Evolutionary conservation across 345 rosid species (phyloP).

Genomic region (Eucalyptus grandis): DNA sequence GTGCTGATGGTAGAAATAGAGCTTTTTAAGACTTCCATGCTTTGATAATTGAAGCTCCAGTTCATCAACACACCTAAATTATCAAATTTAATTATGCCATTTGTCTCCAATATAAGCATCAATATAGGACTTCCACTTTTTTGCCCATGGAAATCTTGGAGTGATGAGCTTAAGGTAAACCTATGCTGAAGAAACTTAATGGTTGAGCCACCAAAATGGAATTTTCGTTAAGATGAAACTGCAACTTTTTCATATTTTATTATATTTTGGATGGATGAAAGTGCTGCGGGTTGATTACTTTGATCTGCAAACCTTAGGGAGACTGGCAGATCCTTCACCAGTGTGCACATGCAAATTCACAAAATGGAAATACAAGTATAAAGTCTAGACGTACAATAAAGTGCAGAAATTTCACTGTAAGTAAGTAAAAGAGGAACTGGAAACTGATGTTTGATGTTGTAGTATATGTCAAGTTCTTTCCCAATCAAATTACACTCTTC

Average conservation of each 20-base stretch:
- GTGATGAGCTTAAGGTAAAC: not conserved
- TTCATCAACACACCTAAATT: conserved; percentile 89
- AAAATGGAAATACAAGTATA: not conserved
- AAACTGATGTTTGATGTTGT: not conserved
- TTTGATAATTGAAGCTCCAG: conserved; percentile 82
- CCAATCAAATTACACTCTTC: not conserved
- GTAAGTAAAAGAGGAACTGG: not conserved
- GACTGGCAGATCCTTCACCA: not conserved
- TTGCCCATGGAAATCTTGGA: not conserved
- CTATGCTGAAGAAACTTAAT: not conserved
- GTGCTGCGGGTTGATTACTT: not conserved
- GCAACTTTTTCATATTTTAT: not conserved
- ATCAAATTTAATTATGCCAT: not conserved
- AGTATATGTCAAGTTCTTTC: not conserved
- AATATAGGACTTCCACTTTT: not conserved
- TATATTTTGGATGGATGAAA: not conserved
- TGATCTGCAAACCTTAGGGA: not conserved
- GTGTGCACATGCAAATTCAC: not conserved
- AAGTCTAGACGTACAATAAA: not conserved
- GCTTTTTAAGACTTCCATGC: conserved; percentile 92
- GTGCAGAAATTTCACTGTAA: not conserved
- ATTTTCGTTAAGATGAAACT: not conserved
- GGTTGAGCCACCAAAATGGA: not conserved
- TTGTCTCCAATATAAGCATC: not conserved
- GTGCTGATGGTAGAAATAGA: conserved; percentile 92